Evolutionary conservation across 345 rosid species (phyloP).

Genomic region (Lumnitzera littorea): DNA sequence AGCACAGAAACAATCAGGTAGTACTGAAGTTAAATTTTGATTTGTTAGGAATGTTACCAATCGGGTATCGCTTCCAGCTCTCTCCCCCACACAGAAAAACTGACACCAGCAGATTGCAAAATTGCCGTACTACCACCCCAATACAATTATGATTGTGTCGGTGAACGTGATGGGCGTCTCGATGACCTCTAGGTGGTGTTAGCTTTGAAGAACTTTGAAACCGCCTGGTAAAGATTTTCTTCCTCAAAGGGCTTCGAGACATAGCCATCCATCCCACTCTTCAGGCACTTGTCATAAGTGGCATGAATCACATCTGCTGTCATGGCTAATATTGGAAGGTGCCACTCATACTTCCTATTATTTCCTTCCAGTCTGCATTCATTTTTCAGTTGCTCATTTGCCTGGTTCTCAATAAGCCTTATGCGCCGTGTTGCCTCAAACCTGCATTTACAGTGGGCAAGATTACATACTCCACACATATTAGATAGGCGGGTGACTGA

Average conservation of each 20-base stretch:
- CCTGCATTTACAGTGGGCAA: conserved; percentile 26
- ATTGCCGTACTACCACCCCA: conserved; percentile 15
- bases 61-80: neutral
- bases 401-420: conserved; percentile 67
- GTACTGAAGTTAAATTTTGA: too few species aligned
- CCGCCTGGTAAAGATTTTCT: conserved; percentile 82
- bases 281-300: conserved; percentile 73
- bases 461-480: neutral
- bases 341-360: conserved; percentile 30
- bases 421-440: conserved; percentile 85
- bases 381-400: conserved; percentile 39
- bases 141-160: too few species aligned
- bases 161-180: too few species aligned
- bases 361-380: conserved; percentile 18
- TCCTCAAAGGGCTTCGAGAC: conserved; percentile 96
- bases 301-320: conserved; percentile 97
- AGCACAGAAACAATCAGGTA: too few species aligned
- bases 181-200: conserved; percentile 23
- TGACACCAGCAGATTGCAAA: conserved; percentile 30
- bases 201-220: conserved; percentile 67
- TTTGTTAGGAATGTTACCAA: too few species aligned
- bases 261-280: conserved; percentile 93
- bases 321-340: conserved; percentile 89
- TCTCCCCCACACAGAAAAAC: conserved; percentile 6
- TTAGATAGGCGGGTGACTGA: neutral